Evolutionary conservation across 306 rosid genomes (phyloP), one percentile per base, ranked within the genome.

Genomic region (Carpinus viminea): DNA sequence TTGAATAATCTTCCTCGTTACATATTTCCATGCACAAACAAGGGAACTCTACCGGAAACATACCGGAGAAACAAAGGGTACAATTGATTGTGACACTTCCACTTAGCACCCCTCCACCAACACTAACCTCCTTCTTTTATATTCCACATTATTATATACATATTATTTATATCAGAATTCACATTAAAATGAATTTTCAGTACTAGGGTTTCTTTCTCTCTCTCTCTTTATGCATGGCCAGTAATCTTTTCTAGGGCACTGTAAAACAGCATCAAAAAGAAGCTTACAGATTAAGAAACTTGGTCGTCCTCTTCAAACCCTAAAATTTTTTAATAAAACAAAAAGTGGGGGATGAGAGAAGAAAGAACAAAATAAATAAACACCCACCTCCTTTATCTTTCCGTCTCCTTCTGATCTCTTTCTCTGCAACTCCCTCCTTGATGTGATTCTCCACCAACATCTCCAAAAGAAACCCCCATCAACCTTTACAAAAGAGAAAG

Each of bases 401-500:
- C 88, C 85, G 59, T 87, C 91, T 89, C 72, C 79, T 75, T 81
- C 82, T 86, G 83, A 82, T 74, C 60, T 79, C 57, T 69, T 38
- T 70, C 88, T 84, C 89, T 78, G 90, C 88, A 85, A 83, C 84
- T 75, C 78, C 64, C 79, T 78, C 75, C 76, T 82, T 88, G 96
- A 93, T 90, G 91, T 93, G 96, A 91, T 91, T 91, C 90, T 90
- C 94, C 91, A 88, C 88, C 87, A 80, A 77, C 81, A 83, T 53
- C 85, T 79, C 84, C 82, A 82, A 85, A 89, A 77, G 83, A 78
- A 78, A 76, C 79, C 79, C 79, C 85, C 93, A 90, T 86, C 87
- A 91, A 79, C 72, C 89, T 85, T 93, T 93, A 87, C 60, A 84
- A 87, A 89, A 90, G 84, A 88, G 89, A 90, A 82, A 85, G 59